These are phyloP conservation scores for Pistacia integerrima DNA, from an alignment of 345 rosid genomes.

Conservation along the genomic window DNA sequence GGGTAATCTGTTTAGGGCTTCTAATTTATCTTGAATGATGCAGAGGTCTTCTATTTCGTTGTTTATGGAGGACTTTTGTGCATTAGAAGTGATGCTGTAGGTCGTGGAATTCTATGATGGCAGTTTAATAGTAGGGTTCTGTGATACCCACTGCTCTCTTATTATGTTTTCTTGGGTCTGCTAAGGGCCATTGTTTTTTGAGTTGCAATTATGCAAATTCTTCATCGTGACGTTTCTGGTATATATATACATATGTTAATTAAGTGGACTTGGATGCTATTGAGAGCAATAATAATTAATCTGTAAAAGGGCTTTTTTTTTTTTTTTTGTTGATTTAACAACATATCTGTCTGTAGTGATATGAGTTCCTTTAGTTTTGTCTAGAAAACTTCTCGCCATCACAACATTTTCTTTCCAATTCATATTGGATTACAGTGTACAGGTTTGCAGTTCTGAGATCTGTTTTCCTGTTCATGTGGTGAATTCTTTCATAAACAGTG, in stretches of 20 bases:
- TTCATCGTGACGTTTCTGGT: background rate
- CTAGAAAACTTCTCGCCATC: background rate
- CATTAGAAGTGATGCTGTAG: no score
- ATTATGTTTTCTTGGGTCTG: conserved; percentile 8
- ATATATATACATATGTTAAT: background rate
- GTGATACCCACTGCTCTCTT: background rate
- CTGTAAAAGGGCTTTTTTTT: background rate
- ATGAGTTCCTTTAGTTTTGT: background rate
- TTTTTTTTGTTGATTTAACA: background rate
- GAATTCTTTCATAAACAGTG: background rate
- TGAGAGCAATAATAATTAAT: background rate
- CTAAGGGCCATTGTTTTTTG: background rate
- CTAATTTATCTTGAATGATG: no score
- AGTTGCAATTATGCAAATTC: background rate
- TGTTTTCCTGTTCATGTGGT: background rate
- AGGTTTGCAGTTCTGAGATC: background rate
- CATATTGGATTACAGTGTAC: background rate
- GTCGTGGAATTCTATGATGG: background rate
- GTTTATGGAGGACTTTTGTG: no score
- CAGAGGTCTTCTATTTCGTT: no score
- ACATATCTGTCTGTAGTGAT: background rate
- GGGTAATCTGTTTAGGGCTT: no score
- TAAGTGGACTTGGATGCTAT: background rate
- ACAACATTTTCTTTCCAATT: background rate
- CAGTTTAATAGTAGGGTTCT: background rate